Evolutionary conservation across 1,284 basidiomycete species (phyloP), one percentile per base, ranked within the genome.

Genomic region (Cryptococcus sp.): DNA sequence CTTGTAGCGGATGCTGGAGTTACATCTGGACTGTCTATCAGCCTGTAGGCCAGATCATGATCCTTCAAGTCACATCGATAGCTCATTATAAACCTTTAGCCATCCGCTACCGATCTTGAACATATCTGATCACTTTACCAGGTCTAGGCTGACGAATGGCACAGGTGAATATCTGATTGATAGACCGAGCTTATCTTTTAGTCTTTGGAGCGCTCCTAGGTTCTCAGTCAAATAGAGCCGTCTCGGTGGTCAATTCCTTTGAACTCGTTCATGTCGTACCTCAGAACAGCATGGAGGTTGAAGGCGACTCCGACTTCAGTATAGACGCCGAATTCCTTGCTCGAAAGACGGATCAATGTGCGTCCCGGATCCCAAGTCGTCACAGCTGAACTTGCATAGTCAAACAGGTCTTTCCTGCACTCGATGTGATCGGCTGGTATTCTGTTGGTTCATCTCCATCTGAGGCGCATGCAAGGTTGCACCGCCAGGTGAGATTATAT

Each of bases 351-450:
- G 90, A 94, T 58, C 93, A 96, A 77, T 98, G 94, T 95, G 62
- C 61, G 88, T 71, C n/a, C 4, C 8, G 56, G 11, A 14, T 42
- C 23, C 15, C 2, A 50, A 30, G 30, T 13, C 14, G 37, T 43
- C 56, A 59, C 33, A 33, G 33, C 45, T 44, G 45, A 37, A 23
- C 23, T 23, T 23, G 23, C 23, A 23, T 69, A 97, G 94, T 95
- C 82, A 95, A 95, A 73, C 92, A 97, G 76, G 93, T 97, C 13
- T 98, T 98, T 74, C 96, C 95, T 3, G 91, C 92, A 0, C 82
- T 98, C 47, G 92, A 96, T 65, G 86, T 98, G 64, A 88, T 98
- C 46, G 95, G 95, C 13, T 98, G 95, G 95, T 98, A 98, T 74
- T 89, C 89, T 0, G 85, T 93, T 52, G 87, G 90, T 10, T 72